A percentile compares a stretch with the other conserved stretches of the same genome.
These are phyloP conservation scores for Cryptomeria japonica DNA, from an alignment of 75 land plant species.

Conservation along the genomic window DNA sequence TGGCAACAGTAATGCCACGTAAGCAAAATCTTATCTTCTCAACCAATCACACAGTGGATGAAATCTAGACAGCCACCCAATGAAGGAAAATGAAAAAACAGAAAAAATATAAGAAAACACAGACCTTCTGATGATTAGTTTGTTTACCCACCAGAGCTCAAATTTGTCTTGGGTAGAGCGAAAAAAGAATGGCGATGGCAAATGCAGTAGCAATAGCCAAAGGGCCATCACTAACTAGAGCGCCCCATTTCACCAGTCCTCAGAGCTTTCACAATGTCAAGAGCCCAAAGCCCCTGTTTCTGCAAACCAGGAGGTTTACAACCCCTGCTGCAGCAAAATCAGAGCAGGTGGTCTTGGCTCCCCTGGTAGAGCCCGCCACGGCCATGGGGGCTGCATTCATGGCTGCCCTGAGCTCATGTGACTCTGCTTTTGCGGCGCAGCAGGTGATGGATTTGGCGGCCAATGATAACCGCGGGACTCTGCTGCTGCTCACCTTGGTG, in stretches of 20 bases:
- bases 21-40: background rate
- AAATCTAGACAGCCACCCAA: background rate
- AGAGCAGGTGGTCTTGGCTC: background rate
- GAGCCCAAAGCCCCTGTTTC: background rate
- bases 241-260: background rate
- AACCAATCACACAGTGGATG: background rate
- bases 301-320: background rate
- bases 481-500: conserved; percentile 56
- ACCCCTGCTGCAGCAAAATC: background rate
- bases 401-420: conserved; percentile 48
- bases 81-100: background rate
- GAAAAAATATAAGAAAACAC: background rate
- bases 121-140: no score
- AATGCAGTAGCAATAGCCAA: background rate
- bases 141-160: background rate
- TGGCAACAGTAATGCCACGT: background rate
- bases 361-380: background rate
- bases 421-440: conserved; percentile 74
- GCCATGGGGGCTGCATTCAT: conserved; percentile 17
- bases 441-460: conserved; percentile 65
- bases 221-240: background rate
- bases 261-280: background rate
- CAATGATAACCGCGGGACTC: conserved; percentile 67
- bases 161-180: background rate
- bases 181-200: conserved; percentile 11